phyloP scores from a whole-genome alignment of 2,329 filamentous ascomycete species.

The Colletotrichum brevisporum region DNA sequence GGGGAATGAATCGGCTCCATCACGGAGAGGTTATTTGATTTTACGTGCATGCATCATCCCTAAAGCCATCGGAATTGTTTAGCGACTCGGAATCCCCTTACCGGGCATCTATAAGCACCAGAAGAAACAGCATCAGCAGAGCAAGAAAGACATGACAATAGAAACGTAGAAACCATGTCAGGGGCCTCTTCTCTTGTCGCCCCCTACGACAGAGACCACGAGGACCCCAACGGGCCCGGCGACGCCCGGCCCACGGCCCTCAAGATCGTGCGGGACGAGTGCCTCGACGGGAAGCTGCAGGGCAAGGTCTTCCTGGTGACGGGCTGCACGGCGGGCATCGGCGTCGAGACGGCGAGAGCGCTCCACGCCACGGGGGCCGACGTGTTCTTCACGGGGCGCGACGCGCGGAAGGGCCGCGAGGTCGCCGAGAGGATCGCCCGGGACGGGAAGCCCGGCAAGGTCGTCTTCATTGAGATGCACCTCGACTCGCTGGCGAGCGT shows the following conservation, averaged over 20 bases:
- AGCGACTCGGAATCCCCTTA: too few relatives aligned
- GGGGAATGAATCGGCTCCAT: too few relatives aligned
- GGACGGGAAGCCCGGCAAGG: conserved; percentile 38
- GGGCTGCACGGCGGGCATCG: conserved; percentile 57
- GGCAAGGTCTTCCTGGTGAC: conserved; percentile 59
- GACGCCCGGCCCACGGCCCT: conserved; percentile 40
- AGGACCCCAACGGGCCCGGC: conserved; percentile 24
- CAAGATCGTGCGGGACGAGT: conserved; percentile 26
- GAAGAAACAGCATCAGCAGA: too few relatives aligned
- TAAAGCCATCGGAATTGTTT: too few relatives aligned
- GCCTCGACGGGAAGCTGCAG: conserved; percentile 5
- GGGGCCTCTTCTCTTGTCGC: neutral
- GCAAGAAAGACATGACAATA: too few relatives aligned
- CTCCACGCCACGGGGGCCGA: conserved; percentile 58
- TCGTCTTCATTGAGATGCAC: conserved; percentile 53
- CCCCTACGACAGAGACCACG: conserved; percentile 26
- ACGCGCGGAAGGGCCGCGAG: conserved; percentile 48
- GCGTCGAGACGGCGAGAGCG: conserved; percentile 57
- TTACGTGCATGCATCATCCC: too few relatives aligned
- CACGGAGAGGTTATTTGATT: too few relatives aligned
- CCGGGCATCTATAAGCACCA: too few relatives aligned
- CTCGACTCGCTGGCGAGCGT: conserved; percentile 50
- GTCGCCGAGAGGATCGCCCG: conserved; percentile 39
- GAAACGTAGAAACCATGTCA: neutral
- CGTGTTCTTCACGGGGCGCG: conserved; percentile 59